A percentile compares a stretch with the other conserved stretches of the same genome.
Conservation (phyloP, 805 yeast species). For the Lachancea dasiensis region DNA sequence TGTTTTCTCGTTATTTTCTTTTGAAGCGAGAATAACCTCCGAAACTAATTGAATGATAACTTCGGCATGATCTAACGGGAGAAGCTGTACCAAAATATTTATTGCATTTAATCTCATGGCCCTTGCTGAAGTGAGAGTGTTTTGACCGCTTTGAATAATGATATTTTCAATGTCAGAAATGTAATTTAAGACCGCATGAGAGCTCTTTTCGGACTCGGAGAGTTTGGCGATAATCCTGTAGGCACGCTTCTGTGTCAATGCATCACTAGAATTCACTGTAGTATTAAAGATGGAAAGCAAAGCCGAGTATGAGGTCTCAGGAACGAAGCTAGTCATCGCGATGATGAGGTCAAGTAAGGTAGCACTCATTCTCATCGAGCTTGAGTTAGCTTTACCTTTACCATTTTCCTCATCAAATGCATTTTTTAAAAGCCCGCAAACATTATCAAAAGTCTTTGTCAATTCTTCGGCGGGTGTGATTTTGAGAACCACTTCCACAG, state of each 20-base stretch:
- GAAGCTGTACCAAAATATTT: constrained; percentile 47
- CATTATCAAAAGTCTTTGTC: constrained; percentile 73
- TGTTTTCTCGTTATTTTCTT: constrained; percentile 88
- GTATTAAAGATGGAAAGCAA: constrained; percentile 71
- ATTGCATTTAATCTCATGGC: constrained; percentile 73
- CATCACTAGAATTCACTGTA: constrained; percentile 53
- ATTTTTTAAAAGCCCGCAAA: constrained; percentile 68
- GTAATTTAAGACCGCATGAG: constrained; percentile 45
- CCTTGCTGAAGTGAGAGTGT: constrained; percentile 68
- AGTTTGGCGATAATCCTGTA: constrained; percentile 71
- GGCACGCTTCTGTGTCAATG: constrained; percentile 80
- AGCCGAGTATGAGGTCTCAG: constrained; percentile 61
- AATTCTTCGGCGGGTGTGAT: constrained; percentile 65
- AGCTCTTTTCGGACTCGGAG: constrained; percentile 63
- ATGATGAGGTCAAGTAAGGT: constrained; percentile 91
- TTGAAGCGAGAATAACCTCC: constrained; percentile 84
- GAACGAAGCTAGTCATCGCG: constrained; percentile 79
- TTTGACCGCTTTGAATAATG: constrained; percentile 49
- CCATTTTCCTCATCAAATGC: constrained; percentile 58
- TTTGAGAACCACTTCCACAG: constrained; percentile 74
- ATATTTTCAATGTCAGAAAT: constrained; percentile 55
- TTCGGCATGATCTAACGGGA: constrained; percentile 60
- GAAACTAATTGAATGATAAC: constrained; percentile 80
- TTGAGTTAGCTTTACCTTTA: constrained; percentile 27
- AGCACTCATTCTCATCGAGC: constrained; percentile 52